Evolutionary conservation across 2,329 filamentous ascomycete genomes (phyloP).

Genomic region (Cercospora berteroae): DNA sequence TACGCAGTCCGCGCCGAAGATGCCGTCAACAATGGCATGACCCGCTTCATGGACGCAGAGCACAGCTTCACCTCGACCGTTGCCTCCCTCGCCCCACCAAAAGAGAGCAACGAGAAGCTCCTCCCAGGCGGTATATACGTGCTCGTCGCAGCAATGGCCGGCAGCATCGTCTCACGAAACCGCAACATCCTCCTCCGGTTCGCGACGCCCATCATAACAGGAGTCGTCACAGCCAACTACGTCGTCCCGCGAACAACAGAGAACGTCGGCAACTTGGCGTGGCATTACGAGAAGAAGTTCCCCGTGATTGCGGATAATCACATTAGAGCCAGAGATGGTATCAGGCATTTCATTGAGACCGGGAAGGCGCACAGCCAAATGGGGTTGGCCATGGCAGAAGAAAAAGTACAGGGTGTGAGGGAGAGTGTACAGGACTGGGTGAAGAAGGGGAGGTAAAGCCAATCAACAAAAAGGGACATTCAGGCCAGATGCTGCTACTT

Average conservation of each 20-base stretch:
- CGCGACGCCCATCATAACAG: constrained; percentile 73
- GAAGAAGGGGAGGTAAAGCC: constrained; percentile 64
- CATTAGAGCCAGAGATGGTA: constrained; percentile 65
- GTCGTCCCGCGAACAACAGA: constrained; percentile 85
- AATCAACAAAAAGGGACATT: neutral
- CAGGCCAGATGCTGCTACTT: neutral
- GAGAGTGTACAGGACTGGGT: constrained; percentile 85
- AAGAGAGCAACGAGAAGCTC: constrained; percentile 81
- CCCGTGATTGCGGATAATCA: constrained; percentile 82
- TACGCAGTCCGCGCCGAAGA: constrained; percentile 75
- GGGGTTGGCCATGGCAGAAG: constrained; percentile 70
- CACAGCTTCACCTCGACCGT: constrained; percentile 85
- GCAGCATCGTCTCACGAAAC: constrained; percentile 85
- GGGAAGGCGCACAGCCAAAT: constrained; percentile 72
- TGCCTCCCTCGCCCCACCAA: constrained; percentile 80
- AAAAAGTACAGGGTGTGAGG: constrained; percentile 72
- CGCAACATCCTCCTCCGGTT: constrained; percentile 79
- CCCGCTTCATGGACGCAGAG: constrained; percentile 79
- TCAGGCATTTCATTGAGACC: constrained; percentile 68
- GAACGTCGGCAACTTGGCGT: constrained; percentile 81
- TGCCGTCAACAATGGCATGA: constrained; percentile 77
- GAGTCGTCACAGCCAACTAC: constrained; percentile 77
- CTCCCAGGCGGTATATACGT: constrained; percentile 91
- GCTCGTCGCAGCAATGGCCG: constrained; percentile 90
- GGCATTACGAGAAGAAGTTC: constrained; percentile 89